Evolutionary conservation across 202 grass and related monocot genomes (phyloP), one percentile per base, ranked within the genome.

Genomic region (Brachypodium distachyon): DNA sequence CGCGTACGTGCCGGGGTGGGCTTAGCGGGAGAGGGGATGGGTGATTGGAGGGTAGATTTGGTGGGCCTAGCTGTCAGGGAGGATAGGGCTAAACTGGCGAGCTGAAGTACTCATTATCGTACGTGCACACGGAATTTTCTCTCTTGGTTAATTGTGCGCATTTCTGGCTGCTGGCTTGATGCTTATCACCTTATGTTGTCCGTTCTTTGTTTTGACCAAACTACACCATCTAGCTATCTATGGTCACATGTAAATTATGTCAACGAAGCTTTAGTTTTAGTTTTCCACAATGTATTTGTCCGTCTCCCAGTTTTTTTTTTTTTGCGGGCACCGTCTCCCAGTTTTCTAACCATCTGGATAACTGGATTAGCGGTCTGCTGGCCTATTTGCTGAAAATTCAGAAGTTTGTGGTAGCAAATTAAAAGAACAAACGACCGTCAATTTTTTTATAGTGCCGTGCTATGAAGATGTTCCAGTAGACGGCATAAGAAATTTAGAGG

Each of bases 41-140:
- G 37, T 76, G 86, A 84, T 84, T 80, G 80, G 61, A 43, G 51
- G 53, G 48, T 72, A 65, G 71, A 84, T 88, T 81, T 55, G 17
- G 25, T 11, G 32, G 77, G 43, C 57, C 77, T 28, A 26, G 0
- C 1, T 2, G 71, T 81, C 82, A 84, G 64, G 0, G 48, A 81
- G 2, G 1, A 33, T 34, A 53, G 38, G 31, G 65, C 38, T 77
- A n/a, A 52, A 50, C 18, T 27, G 8, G 56, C 17, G 54, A 77
- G 71, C 57, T 36, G 32, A 49, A 72, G 72, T 71, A 9, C 70
- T 47, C 40, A 76, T 81, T 76, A 76, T 43, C 64, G 23, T 88
- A 81, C 70, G 62, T 47, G 70, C 70, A 88, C 81, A 34, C 63
- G 40, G n/a, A 59, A 38, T 50, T 80, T 73, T 56, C 43, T 56